phyloP scores from a whole-genome alignment of 1,139 yeast species.

The Yamadazyma sp. region DNA sequence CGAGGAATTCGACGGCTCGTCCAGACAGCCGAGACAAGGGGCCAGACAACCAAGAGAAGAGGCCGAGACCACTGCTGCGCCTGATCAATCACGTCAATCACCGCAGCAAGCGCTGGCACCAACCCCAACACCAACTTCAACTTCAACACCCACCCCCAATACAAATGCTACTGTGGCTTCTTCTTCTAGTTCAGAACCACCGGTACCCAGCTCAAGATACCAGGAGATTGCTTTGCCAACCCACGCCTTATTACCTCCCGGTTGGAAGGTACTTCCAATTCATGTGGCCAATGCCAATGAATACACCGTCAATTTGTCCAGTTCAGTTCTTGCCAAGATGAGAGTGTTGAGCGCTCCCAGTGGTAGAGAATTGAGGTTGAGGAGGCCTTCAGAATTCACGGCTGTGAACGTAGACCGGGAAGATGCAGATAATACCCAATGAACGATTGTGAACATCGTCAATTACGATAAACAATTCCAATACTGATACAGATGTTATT shows the following conservation, averaged over 20 bases:
- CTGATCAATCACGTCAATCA: too few relatives aligned
- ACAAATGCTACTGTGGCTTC: too few relatives aligned
- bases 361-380: slow-evolving; percentile 15
- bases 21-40: too few relatives aligned
- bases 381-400: slow-evolving; percentile 10
- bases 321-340: slow-evolving; percentile 17
- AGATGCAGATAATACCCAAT: neutral
- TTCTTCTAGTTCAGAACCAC: neutral
- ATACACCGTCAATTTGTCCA: slow-evolving; percentile 24
- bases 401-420: neutral
- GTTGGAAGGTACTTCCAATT: slow-evolving; percentile 35
- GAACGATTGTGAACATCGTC: too few relatives aligned
- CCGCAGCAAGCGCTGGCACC: too few relatives aligned
- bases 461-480: too few relatives aligned
- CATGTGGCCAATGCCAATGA: slow-evolving; percentile 12
- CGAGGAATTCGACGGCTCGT: too few relatives aligned
- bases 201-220: slow-evolving; percentile 6
- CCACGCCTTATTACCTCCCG: slow-evolving; percentile 33
- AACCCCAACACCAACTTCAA: too few relatives aligned
- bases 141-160: too few relatives aligned
- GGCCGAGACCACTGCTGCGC: too few relatives aligned
- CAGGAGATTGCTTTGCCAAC: slow-evolving; percentile 26
- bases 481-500: slow-evolving; percentile 5
- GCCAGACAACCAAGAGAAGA: too few relatives aligned
- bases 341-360: slow-evolving; percentile 11